Conservation (phyloP, 768 basidiomycete species). For the Strobilomyces dryophilus region DNA sequence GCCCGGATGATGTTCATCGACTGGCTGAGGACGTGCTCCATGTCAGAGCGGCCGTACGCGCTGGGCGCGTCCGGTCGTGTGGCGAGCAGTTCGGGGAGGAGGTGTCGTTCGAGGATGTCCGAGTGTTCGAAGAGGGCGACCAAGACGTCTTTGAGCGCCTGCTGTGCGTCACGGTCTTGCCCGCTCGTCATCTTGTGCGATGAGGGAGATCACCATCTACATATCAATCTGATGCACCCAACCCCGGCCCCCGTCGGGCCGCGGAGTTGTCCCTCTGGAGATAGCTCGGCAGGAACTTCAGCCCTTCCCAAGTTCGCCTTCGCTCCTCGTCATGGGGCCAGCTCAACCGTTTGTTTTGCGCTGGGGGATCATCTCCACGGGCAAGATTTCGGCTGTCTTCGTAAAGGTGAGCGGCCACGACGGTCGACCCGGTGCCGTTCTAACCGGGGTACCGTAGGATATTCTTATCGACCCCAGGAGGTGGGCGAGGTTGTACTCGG, state of each 20-base stretch:
- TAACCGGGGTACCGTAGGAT: slow-evolving; percentile 47
- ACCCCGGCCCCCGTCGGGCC: no score
- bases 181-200: slow-evolving; percentile 1
- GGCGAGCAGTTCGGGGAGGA: slow-evolving; percentile 50
- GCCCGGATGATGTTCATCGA: slow-evolving; percentile 45
- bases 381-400: slow-evolving; percentile 64
- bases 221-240: background rate
- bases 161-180: slow-evolving; percentile 10
- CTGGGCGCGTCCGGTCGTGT: slow-evolving; percentile 21
- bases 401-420: slow-evolving; percentile 47
- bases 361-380: slow-evolving; percentile 90
- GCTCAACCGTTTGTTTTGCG: slow-evolving; percentile 45
- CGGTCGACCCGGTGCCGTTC: background rate
- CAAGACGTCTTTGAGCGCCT: slow-evolving; percentile 32
- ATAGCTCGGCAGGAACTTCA: background rate
- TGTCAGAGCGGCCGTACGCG: slow-evolving; percentile 37
- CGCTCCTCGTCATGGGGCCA: slow-evolving; percentile 14
- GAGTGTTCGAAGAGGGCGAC: slow-evolving; percentile 64
- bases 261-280: background rate
- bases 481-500: slow-evolving; percentile 35
- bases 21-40: slow-evolving; percentile 49
- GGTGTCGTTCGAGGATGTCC: slow-evolving; percentile 44
- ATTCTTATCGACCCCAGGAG: slow-evolving; percentile 70
- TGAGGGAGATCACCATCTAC: background rate
- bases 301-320: background rate